Conservation (phyloP, 2,329 filamentous ascomycete species). For the Atkinsonella texensis region DNA sequence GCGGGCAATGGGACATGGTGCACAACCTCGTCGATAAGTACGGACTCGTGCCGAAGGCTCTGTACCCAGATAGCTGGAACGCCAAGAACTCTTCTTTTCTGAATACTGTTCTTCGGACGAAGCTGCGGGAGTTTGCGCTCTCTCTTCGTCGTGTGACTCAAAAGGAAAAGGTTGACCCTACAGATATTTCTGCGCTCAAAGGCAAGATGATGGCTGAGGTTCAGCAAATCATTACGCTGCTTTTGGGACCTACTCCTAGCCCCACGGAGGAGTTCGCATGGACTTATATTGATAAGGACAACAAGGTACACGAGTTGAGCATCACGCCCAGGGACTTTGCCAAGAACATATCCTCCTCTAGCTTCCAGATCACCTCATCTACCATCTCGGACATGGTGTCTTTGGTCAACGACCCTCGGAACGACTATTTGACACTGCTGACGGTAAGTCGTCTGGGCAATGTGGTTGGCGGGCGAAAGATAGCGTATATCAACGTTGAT, state of each 20-base stretch:
- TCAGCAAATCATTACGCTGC: constrained; percentile 68
- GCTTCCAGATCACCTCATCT: constrained; percentile 44
- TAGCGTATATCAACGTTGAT: constrained; percentile 75
- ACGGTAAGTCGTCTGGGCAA: constrained; percentile 74
- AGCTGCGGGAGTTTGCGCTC: constrained; percentile 78
- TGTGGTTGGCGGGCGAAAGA: constrained; percentile 60
- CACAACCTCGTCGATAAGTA: constrained; percentile 79
- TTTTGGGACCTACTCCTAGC: constrained; percentile 66
- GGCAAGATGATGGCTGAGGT: constrained; percentile 69
- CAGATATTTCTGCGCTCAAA: constrained; percentile 30
- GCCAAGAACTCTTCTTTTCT: constrained; percentile 58
- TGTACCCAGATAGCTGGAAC: constrained; percentile 77
- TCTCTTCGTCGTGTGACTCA: constrained; percentile 39
- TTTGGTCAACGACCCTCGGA: constrained; percentile 75
- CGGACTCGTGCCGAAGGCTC: constrained; percentile 67
- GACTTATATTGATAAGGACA: constrained; percentile 62
- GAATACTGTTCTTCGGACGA: constrained; percentile 66
- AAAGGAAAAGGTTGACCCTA: neutral
- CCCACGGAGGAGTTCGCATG: constrained; percentile 62
- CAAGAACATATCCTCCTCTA: constrained; percentile 49
- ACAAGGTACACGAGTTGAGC: constrained; percentile 48
- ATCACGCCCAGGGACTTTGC: constrained; percentile 63
- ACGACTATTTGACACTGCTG: constrained; percentile 58
- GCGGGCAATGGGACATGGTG: constrained; percentile 89
- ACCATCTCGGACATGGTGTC: constrained; percentile 62